Conservation (phyloP, 352 stramenopile species). For the Globisporangium paddicum region DNA sequence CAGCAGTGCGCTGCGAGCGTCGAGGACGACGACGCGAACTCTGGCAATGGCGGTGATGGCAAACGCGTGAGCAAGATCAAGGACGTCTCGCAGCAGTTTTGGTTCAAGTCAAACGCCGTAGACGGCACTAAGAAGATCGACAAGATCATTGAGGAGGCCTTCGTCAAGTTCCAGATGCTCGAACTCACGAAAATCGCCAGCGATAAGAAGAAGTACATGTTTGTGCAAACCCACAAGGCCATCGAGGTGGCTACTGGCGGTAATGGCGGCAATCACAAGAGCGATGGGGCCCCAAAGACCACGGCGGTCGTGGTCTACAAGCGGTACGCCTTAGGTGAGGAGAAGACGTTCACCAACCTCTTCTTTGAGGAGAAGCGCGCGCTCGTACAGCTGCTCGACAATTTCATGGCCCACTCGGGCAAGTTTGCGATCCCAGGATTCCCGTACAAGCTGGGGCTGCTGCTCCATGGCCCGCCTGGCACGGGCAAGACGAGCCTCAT, state of each 20-base stretch:
- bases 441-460: constrained; percentile 84
- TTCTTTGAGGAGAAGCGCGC: constrained; percentile 84
- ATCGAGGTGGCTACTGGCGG: neutral
- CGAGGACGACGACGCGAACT: neutral
- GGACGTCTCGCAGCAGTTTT: constrained; percentile 7
- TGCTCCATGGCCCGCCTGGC: constrained; percentile 85
- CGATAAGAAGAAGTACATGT: constrained; percentile 43
- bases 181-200: constrained; percentile 26
- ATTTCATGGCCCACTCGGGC: constrained; percentile 61
- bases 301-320: constrained; percentile 30
- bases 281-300: neutral
- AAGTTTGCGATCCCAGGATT: constrained; percentile 88
- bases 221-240: constrained; percentile 22
- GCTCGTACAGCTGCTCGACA: constrained; percentile 66
- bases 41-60: neutral
- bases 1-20: constrained; percentile 4
- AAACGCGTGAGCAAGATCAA: constrained; percentile 12
- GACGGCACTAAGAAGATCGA: constrained; percentile 35
- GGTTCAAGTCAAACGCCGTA: constrained; percentile 1
- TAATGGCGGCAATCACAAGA: constrained; percentile 4
- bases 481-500: constrained; percentile 91
- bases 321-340: constrained; percentile 75
- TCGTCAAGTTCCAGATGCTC: constrained; percentile 27
- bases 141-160: constrained; percentile 27
- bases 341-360: constrained; percentile 87